These are phyloP conservation scores for Ophiocordyceps camponoti-saundersi DNA, from an alignment of 2,329 filamentous ascomycete species.

Conservation along the genomic window DNA sequence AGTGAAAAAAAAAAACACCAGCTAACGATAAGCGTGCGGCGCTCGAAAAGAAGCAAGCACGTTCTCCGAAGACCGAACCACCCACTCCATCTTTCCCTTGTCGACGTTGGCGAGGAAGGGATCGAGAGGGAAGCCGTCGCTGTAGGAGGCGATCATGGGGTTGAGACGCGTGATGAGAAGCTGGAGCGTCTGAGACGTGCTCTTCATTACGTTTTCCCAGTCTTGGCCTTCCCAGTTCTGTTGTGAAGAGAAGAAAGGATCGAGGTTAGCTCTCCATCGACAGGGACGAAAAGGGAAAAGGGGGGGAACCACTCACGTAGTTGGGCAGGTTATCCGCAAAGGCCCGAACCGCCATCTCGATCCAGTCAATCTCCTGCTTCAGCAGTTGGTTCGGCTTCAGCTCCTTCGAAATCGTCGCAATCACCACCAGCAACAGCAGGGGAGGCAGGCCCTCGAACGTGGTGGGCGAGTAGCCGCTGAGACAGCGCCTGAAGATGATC, in stretches of 20 bases:
- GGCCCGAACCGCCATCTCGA: conserved; percentile 40
- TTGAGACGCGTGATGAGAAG: conserved; percentile 18
- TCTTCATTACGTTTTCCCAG: conserved; percentile 18
- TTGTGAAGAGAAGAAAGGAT: background rate
- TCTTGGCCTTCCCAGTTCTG: conserved; percentile 21
- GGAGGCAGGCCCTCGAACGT: conserved; percentile 39
- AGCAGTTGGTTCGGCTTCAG: conserved; percentile 34
- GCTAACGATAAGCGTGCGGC: conserved; percentile 12
- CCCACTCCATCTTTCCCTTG: conserved; percentile 21
- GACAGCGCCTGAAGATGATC: conserved; percentile 38
- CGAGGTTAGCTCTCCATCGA: conserved; percentile 2
- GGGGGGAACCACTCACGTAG: conserved; percentile 26
- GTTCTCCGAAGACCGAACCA: conserved; percentile 17
- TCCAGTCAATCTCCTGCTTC: conserved; percentile 39
- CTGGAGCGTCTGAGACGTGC: conserved; percentile 21
- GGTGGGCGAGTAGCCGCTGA: conserved; percentile 18
- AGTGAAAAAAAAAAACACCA: background rate
- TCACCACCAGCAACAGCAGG: conserved; percentile 45
- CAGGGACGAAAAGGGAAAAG: background rate
- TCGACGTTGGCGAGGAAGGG: conserved; percentile 21
- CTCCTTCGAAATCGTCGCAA: conserved; percentile 44
- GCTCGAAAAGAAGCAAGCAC: conserved; percentile 16
- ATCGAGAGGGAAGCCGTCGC: conserved; percentile 20
- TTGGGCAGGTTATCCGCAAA: conserved; percentile 29
- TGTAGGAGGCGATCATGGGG: conserved; percentile 16